Evolutionary conservation across 2,329 filamentous ascomycete species (phyloP).

Genomic region (Fonsecaea nubica): DNA sequence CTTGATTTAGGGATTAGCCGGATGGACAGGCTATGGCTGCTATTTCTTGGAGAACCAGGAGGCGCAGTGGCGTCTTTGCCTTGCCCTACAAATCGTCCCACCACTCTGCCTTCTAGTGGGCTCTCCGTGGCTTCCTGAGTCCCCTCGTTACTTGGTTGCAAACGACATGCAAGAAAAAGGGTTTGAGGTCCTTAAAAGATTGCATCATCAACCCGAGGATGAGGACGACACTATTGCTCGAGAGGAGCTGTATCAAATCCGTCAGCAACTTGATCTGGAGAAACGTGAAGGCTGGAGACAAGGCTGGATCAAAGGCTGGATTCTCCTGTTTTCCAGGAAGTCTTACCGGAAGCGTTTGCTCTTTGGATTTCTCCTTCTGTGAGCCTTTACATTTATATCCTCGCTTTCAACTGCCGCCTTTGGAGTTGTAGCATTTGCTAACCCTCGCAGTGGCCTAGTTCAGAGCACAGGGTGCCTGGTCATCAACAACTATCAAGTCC

Average conservation of each 20-base stretch:
- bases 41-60: constrained; percentile 24
- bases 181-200: constrained; percentile 18
- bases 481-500: constrained; percentile 54
- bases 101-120: constrained; percentile 22
- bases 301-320: constrained; percentile 31
- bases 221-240: constrained; percentile 48
- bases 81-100: constrained; percentile 21
- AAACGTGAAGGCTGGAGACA: constrained; percentile 30
- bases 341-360: constrained; percentile 34
- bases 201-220: constrained; percentile 41
- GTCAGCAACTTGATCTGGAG: constrained; percentile 32
- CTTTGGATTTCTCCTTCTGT: constrained; percentile 32
- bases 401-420: neutral
- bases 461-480: constrained; percentile 40
- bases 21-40: constrained; percentile 31
- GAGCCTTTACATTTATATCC: constrained; percentile 43
- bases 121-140: constrained; percentile 27
- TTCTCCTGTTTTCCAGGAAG: constrained; percentile 28
- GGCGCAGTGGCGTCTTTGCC: constrained; percentile 28
- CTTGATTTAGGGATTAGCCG: constrained; percentile 24
- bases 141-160: constrained; percentile 22
- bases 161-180: constrained; percentile 25
- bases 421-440: neutral
- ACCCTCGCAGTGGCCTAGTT: constrained; percentile 20
- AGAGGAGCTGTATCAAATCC: constrained; percentile 49